Percentiles rank a stretch among this genome's conserved stretches.
phyloP scores from a whole-genome alignment of 192 early-diverging fungal species.

The Diversispora epigaea region DNA sequence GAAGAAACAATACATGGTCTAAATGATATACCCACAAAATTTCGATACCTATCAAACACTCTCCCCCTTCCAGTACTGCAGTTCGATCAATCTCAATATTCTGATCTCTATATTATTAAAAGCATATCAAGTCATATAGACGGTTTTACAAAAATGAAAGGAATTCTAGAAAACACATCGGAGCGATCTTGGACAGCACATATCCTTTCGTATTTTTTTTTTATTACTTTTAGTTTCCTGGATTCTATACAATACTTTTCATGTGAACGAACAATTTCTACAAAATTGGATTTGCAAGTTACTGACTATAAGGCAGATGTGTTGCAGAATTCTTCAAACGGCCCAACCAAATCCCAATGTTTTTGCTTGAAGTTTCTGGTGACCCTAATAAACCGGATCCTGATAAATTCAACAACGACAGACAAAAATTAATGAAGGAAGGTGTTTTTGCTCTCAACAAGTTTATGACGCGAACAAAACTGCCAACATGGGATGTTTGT shows the following conservation, averaged over 20 bases:
- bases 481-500: slow-evolving; percentile 5
- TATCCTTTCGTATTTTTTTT: slow-evolving; percentile 15
- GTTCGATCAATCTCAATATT: background rate
- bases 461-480: background rate
- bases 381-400: background rate
- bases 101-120: background rate
- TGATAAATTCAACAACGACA: background rate
- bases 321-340: slow-evolving; percentile 8
- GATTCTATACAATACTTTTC: slow-evolving; percentile 16
- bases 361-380: slow-evolving; percentile 8
- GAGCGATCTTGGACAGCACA: slow-evolving; percentile 17
- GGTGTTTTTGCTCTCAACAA: slow-evolving; percentile 3
- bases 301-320: slow-evolving; percentile 12
- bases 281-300: slow-evolving; percentile 9
- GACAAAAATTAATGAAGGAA: slow-evolving; percentile 14
- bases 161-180: background rate
- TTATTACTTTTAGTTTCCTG: slow-evolving; percentile 7
- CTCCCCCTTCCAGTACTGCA: slow-evolving; percentile 1
- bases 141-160: background rate
- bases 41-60: slow-evolving; percentile 13
- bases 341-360: slow-evolving; percentile 6
- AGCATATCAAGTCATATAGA: background rate
- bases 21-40: slow-evolving; percentile 10
- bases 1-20: slow-evolving; percentile 5
- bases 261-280: slow-evolving; percentile 7